These are phyloP conservation scores for Boletus coccyginus DNA, from an alignment of 768 basidiomycete species.

Conservation along the genomic window DNA sequence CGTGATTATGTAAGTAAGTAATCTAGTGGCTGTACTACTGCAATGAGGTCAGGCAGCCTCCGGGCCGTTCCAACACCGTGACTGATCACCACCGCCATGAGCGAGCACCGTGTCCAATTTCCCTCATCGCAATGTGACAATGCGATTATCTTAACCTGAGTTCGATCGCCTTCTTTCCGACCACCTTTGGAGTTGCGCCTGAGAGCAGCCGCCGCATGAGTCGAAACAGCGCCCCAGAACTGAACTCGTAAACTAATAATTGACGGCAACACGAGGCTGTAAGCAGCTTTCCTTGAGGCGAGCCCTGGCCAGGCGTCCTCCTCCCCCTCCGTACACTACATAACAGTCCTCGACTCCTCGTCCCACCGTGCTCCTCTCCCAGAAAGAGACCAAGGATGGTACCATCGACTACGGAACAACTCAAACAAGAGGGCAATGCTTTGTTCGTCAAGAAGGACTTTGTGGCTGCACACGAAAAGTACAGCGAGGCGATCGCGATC, in stretches of 20 bases:
- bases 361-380: neutral
- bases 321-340: neutral
- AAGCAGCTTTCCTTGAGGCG: neutral
- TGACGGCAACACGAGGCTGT: neutral
- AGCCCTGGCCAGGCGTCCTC: neutral
- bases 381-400: neutral
- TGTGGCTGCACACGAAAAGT: neutral
- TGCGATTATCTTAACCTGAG: too few relatives aligned
- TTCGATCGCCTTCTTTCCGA: too few relatives aligned
- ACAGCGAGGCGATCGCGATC: slow-evolving; percentile 2
- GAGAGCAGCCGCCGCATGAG: neutral
- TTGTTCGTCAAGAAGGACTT: neutral
- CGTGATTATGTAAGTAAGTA: too few relatives aligned
- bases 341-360: too few relatives aligned
- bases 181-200: too few relatives aligned
- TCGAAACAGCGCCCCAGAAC: neutral
- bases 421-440: slow-evolving; percentile 1
- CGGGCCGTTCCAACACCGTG: too few relatives aligned
- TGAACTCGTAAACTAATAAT: neutral
- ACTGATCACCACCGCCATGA: too few relatives aligned
- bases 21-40: too few relatives aligned
- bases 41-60: too few relatives aligned
- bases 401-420: neutral
- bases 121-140: too few relatives aligned
- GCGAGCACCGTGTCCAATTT: too few relatives aligned